Conservation (phyloP, 805 yeast genomes). For the Vanderwaltozyma tropicalis region DNA sequence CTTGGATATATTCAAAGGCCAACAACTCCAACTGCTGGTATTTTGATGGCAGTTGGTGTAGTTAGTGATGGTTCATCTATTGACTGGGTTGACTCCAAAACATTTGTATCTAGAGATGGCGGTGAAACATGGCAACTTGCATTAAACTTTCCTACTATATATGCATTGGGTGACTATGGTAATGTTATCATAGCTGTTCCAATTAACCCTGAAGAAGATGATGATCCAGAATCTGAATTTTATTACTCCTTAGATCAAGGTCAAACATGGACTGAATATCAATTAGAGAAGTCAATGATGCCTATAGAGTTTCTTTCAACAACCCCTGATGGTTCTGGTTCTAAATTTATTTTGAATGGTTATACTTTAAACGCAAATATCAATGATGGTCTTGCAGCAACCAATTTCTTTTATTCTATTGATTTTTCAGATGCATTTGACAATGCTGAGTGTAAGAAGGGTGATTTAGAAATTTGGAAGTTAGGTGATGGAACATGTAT, state of each 20-base stretch:
- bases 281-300: slow-evolving; percentile 35
- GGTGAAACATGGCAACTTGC: slow-evolving; percentile 62
- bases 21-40: slow-evolving; percentile 47
- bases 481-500: slow-evolving; percentile 39
- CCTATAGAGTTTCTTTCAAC: slow-evolving; percentile 38
- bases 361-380: background rate
- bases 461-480: slow-evolving; percentile 57
- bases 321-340: slow-evolving; percentile 61
- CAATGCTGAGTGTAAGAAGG: slow-evolving; percentile 32
- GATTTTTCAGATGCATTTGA: slow-evolving; percentile 50
- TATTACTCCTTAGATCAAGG: slow-evolving; percentile 69
- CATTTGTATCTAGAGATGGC: slow-evolving; percentile 66
- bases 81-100: slow-evolving; percentile 19
- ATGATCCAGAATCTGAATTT: slow-evolving; percentile 28
- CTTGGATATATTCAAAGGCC: slow-evolving; percentile 30
- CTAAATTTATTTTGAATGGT: slow-evolving; percentile 45
- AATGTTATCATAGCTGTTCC: slow-evolving; percentile 60
- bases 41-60: slow-evolving; percentile 18
- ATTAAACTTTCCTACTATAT: slow-evolving; percentile 41
- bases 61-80: slow-evolving; percentile 9
- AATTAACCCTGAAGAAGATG: slow-evolving; percentile 26
- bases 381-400: background rate
- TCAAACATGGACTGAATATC: slow-evolving; percentile 43
- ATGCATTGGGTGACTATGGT: slow-evolving; percentile 69
- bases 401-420: slow-evolving; percentile 25